Evolutionary conservation across 192 early-diverging fungal genomes (phyloP).

Genomic region (Umbelopsis ramanniana): DNA sequence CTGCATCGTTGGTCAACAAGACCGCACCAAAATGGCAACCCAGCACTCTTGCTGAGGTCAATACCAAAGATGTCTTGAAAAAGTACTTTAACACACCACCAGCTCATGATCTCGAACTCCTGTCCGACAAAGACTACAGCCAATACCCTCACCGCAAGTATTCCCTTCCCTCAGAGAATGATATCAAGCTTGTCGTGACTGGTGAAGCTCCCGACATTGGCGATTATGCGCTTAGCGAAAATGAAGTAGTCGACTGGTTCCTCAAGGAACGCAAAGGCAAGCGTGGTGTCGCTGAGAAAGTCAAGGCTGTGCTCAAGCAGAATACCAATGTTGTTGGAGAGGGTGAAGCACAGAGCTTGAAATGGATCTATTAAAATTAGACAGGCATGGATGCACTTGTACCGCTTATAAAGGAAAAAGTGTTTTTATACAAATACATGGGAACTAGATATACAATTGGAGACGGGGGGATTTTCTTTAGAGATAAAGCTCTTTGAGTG

Average conservation of each 20-base stretch:
- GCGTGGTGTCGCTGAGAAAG: conserved; percentile 72
- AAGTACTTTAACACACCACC: conserved; percentile 59
- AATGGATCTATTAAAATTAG: conserved; percentile 39
- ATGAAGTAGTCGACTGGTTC: conserved; percentile 66
- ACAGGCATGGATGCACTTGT: not conserved
- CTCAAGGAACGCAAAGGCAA: conserved; percentile 61
- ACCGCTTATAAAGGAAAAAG: not conserved
- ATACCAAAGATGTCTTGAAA: conserved; percentile 50
- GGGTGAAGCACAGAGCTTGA: conserved; percentile 32
- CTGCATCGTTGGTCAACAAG: conserved; percentile 75
- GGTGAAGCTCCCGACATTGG: conserved; percentile 70
- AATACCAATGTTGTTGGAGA: conserved; percentile 38
- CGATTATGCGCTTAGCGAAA: conserved; percentile 53
- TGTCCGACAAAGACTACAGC: conserved; percentile 43
- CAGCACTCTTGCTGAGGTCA: conserved; percentile 51
- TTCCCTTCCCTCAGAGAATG: conserved; percentile 69
- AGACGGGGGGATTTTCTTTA: not conserved
- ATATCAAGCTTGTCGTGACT: conserved; percentile 63
- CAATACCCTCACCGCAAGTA: conserved; percentile 66
- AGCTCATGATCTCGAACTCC: conserved; percentile 40
- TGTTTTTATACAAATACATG: conserved; percentile 7
- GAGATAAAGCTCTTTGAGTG: conserved; percentile 1
- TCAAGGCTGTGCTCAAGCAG: conserved; percentile 62
- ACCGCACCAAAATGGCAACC: conserved; percentile 77
- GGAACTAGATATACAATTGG: not conserved